Conservation (phyloP, 805 yeast genomes). For the Ogataea pilisensis region DNA sequence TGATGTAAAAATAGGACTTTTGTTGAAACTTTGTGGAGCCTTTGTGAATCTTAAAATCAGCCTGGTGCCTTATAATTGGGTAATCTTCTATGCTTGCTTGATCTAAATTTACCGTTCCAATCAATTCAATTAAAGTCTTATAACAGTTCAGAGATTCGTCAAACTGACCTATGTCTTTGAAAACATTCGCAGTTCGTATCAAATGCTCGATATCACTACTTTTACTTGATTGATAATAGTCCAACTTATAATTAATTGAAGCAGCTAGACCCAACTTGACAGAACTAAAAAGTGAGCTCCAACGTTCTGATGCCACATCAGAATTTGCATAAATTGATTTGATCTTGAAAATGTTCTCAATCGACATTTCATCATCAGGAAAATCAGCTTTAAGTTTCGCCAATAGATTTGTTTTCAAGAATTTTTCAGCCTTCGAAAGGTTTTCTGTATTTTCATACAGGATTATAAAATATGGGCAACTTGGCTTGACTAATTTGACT, state of each 20-base stretch:
- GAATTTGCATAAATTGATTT: slow-evolving; percentile 33
- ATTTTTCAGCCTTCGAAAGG: slow-evolving; percentile 23
- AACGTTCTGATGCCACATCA: slow-evolving; percentile 44
- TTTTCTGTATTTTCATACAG: slow-evolving; percentile 36
- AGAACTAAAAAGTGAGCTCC: slow-evolving; percentile 41
- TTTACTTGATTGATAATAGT: slow-evolving; percentile 30
- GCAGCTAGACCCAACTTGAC: slow-evolving; percentile 47
- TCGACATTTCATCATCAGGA: slow-evolving; percentile 18
- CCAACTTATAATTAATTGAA: slow-evolving; percentile 49
- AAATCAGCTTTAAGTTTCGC: slow-evolving; percentile 31
- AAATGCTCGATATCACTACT: slow-evolving; percentile 11
- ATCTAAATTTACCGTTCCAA: slow-evolving; percentile 11
- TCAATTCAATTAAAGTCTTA: slow-evolving; percentile 36
- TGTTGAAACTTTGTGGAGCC: slow-evolving; percentile 15
- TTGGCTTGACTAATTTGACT: slow-evolving; percentile 42
- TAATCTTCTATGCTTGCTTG: slow-evolving; percentile 8
- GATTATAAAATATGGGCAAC: slow-evolving; percentile 52
- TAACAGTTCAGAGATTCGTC: slow-evolving; percentile 59
- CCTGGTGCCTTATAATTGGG: slow-evolving; percentile 11
- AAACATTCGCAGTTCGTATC: slow-evolving; percentile 34
- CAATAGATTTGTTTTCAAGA: slow-evolving; percentile 27
- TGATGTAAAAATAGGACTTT: slow-evolving; percentile 18
- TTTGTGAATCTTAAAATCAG: slow-evolving; percentile 1
- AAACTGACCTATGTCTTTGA: slow-evolving; percentile 46
- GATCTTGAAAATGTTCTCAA: slow-evolving; percentile 38